Percentiles rank a stretch among this genome's conserved stretches.
Evolutionary conservation across 2,329 filamentous ascomycete species (phyloP).

Genomic region (Colletotrichum coccodes): DNA sequence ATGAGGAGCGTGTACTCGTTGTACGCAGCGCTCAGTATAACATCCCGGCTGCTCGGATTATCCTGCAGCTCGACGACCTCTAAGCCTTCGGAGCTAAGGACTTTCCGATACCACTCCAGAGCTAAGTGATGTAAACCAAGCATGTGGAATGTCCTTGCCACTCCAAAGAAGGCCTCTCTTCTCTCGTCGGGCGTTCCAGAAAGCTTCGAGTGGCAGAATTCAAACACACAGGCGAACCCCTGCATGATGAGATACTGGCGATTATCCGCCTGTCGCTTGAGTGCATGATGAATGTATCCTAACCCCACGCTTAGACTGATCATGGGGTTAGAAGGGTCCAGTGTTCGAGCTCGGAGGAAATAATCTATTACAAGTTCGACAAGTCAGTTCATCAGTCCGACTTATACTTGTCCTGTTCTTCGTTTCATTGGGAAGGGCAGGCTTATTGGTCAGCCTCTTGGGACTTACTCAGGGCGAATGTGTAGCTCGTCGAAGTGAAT

Average conservation of each 20-base stretch:
- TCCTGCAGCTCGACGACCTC: background rate
- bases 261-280: conserved; percentile 92
- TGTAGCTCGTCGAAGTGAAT: conserved; percentile 84
- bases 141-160: conserved; percentile 77
- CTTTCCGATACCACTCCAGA: conserved; percentile 30
- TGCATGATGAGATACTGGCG: conserved; percentile 88
- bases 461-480: conserved; percentile 78
- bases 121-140: conserved; percentile 37
- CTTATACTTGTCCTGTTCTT: no score
- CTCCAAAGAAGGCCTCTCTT: conserved; percentile 86
- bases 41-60: conserved; percentile 15
- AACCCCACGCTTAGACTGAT: conserved; percentile 85
- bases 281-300: conserved; percentile 86
- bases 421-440: background rate
- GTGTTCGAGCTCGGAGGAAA: conserved; percentile 80
- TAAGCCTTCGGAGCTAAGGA: background rate
- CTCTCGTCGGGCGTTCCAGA: conserved; percentile 50
- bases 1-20: conserved; percentile 40
- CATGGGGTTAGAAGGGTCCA: conserved; percentile 81
- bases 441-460: background rate
- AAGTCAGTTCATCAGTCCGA: background rate
- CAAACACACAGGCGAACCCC: conserved; percentile 81
- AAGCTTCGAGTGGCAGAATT: conserved; percentile 73
- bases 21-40: conserved; percentile 26
- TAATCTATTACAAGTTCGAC: conserved; percentile 64